Conservation (phyloP, 192 early-diverging fungal species). For the Blastocladiella britannica region DNA sequence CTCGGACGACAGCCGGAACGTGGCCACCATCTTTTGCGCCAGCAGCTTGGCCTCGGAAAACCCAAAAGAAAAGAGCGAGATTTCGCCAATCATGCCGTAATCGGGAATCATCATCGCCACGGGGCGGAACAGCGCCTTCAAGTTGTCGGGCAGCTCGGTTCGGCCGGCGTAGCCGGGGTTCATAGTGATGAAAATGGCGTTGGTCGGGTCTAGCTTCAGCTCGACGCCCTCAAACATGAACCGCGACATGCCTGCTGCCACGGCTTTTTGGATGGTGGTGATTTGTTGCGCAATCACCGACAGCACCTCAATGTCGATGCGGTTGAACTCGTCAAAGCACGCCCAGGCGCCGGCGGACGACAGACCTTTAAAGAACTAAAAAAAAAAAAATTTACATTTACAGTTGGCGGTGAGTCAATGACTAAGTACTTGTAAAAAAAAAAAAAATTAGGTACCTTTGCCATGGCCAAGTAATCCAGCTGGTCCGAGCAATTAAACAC, state of each 20-base stretch:
- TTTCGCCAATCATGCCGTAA: conserved; percentile 92
- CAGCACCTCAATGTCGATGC: conserved; percentile 88
- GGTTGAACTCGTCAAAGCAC: conserved; percentile 99
- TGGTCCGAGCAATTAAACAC: conserved; percentile 99
- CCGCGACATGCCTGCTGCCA: conserved; percentile 28
- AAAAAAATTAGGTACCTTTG: too few species aligned
- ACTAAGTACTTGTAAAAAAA: too few species aligned
- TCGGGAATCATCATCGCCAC: conserved; percentile 99
- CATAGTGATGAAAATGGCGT: conserved; percentile 97
- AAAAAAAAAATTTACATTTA: too few species aligned
- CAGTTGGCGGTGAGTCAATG: too few species aligned
- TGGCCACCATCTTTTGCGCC: conserved; percentile 89
- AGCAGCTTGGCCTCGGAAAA: conserved; percentile 86
- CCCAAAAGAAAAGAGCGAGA: conserved; percentile 98
- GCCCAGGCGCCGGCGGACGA: conserved; percentile 99
- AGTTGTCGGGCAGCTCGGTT: conserved; percentile 93
- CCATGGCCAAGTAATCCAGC: conserved; percentile 99
- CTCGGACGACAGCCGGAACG: conserved; percentile 86
- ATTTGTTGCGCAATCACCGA: conserved; percentile 99
- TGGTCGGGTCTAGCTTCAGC: conserved; percentile 65
- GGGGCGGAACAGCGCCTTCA: conserved; percentile 96
- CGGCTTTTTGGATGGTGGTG: conserved; percentile 68
- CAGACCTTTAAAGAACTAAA: conserved; percentile 95
- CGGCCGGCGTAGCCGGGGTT: conserved; percentile 98
- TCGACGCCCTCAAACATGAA: conserved; percentile 80